A percentile compares a stretch with the other conserved stretches of the same genome.
Conservation (phyloP, 2,329 filamentous ascomycete genomes). For the Rutstroemia sp. region DNA sequence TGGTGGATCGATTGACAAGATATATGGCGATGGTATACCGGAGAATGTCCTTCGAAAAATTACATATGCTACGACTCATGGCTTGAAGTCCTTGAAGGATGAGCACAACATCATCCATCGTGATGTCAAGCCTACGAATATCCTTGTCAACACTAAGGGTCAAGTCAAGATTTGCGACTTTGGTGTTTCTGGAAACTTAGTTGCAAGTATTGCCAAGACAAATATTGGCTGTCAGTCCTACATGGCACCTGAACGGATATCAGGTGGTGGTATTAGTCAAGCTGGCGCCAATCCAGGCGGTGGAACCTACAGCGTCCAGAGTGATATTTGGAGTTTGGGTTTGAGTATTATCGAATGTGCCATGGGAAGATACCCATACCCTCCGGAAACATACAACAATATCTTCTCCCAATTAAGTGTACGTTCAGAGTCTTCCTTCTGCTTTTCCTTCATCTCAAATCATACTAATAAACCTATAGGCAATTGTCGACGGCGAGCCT, state of each 20-base stretch:
- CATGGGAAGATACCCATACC: slow-evolving; percentile 89
- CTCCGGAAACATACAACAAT: slow-evolving; percentile 93
- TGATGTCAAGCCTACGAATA: slow-evolving; percentile 99
- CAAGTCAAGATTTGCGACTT: slow-evolving; percentile 99
- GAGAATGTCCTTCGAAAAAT: slow-evolving; percentile 87
- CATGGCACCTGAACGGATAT: slow-evolving; percentile 96
- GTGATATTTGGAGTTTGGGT: slow-evolving; percentile 95
- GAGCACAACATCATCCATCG: slow-evolving; percentile 99
- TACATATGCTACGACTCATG: slow-evolving; percentile 81
- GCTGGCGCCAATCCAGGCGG: slow-evolving; percentile 59
- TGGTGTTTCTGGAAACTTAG: slow-evolving; percentile 90
- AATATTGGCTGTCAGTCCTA: slow-evolving; percentile 99
- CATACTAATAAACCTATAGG: slow-evolving; percentile 44
- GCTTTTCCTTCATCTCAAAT: not conserved
- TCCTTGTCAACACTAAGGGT: slow-evolving; percentile 80
- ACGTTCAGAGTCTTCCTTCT: slow-evolving; percentile 15
- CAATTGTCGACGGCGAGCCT: slow-evolving; percentile 95
- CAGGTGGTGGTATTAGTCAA: slow-evolving; percentile 71
- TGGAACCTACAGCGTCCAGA: slow-evolving; percentile 95
- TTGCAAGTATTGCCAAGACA: slow-evolving; percentile 95
- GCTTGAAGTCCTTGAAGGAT: slow-evolving; percentile 88
- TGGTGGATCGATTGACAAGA: slow-evolving; percentile 92
- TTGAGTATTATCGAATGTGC: slow-evolving; percentile 94
- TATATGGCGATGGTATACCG: slow-evolving; percentile 85
- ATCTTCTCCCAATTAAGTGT: slow-evolving; percentile 97